Conservation (phyloP, 352 stramenopile genomes). For the Pythium periplocum region DNA sequence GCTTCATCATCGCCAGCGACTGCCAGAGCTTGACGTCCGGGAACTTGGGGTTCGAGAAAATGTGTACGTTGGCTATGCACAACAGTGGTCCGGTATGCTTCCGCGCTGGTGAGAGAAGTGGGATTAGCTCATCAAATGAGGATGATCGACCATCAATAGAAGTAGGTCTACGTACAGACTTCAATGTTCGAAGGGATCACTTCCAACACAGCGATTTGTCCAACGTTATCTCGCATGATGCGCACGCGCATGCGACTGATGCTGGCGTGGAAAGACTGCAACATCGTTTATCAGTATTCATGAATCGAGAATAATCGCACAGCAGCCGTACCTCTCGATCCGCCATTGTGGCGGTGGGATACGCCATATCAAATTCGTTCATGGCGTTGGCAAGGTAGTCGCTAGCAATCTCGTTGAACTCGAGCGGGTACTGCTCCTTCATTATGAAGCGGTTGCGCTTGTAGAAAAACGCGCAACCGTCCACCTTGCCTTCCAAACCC, state of each 20-base stretch:
- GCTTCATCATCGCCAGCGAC: conserved; percentile 81
- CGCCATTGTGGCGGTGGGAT: conserved; percentile 53
- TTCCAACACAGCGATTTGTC: conserved; percentile 96
- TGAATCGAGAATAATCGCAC: neutral
- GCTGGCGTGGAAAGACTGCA: conserved; percentile 21
- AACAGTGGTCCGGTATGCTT: conserved; percentile 56
- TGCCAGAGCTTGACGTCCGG: conserved; percentile 99
- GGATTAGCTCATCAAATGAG: too few relatives aligned
- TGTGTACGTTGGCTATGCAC: conserved; percentile 97
- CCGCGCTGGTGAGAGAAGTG: conserved; percentile 6
- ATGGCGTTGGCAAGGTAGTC: conserved; percentile 64
- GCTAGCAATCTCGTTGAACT: conserved; percentile 95
- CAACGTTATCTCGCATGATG: conserved; percentile 97
- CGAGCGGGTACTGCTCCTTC: conserved; percentile 91
- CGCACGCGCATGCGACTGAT: conserved; percentile 68
- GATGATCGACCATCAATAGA: neutral
- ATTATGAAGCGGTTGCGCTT: conserved; percentile 88
- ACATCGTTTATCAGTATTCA: conserved; percentile 2
- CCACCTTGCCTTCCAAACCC: conserved; percentile 95
- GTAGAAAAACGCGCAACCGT: conserved; percentile 99
- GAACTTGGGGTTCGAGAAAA: conserved; percentile 98
- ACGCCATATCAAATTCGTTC: conserved; percentile 76
- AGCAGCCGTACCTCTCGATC: conserved; percentile 40
- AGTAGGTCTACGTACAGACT: conserved; percentile 29
- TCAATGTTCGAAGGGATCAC: conserved; percentile 84